Evolutionary conservation across 1,139 yeast species (phyloP).

Genomic region (Suhomyces chickasaworum): DNA sequence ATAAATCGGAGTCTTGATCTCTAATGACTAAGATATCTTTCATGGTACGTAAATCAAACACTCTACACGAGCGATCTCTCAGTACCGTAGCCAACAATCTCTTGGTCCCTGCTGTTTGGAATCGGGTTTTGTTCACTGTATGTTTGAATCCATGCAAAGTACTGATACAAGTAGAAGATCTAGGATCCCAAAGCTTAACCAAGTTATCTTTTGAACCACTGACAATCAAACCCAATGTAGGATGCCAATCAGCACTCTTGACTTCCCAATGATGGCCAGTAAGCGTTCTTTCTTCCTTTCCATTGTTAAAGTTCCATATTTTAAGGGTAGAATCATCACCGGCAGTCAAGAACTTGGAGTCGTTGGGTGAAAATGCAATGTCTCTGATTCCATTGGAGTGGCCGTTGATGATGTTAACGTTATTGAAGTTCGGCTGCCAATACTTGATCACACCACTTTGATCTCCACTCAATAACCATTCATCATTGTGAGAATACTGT

Average conservation of each 20-base stretch:
- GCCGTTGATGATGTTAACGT: conserved; percentile 82
- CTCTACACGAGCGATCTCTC: conserved; percentile 83
- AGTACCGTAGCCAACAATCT: conserved; percentile 83
- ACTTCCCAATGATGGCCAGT: conserved; percentile 99
- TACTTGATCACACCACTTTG: conserved; percentile 88
- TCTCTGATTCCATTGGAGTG: conserved; percentile 85
- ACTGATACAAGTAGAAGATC: conserved; percentile 68
- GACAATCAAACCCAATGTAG: conserved; percentile 77
- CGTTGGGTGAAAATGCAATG: conserved; percentile 86
- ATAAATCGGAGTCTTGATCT: conserved; percentile 82
- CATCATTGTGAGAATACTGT: conserved; percentile 86
- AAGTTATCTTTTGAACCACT: conserved; percentile 93
- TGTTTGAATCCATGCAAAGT: conserved; percentile 93
- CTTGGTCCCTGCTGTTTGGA: conserved; percentile 71
- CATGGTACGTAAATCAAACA: conserved; percentile 86
- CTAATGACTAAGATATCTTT: conserved; percentile 71
- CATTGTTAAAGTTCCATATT: conserved; percentile 93
- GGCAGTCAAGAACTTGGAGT: conserved; percentile 85
- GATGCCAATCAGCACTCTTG: conserved; percentile 97
- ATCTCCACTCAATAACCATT: conserved; percentile 93
- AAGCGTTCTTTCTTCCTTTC: conserved; percentile 76
- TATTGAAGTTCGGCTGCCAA: conserved; percentile 98
- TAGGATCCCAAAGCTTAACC: conserved; percentile 94
- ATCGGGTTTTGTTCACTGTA: conserved; percentile 80
- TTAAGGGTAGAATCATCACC: conserved; percentile 89